Base-by-base conservation (phyloP, 2,329 filamentous ascomycete genomes). In the Fusarium sp. region DNA sequence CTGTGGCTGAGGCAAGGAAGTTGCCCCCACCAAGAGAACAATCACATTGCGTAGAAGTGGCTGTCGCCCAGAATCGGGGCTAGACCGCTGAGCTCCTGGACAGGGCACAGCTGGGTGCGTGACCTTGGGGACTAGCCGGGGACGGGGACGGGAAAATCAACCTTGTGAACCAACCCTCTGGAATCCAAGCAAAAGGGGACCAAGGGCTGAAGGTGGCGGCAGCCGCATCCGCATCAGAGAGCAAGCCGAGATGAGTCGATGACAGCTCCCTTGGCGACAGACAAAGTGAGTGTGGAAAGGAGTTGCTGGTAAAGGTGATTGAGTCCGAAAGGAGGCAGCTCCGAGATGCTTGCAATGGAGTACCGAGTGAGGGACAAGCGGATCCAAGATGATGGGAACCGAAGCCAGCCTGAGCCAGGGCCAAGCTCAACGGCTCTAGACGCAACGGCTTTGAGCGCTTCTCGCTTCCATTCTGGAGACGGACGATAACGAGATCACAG, bases 211-310 rank as follows among this genome's bases (percentile, higher is more conserved):
- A 67, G 62, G 64, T 68, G 71, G 43, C 67, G 73, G 67, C 57
- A 76, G 61, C 52, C 32, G 57, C 60, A 43, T 71, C 72, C 73
- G 64, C 63, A 70, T 68, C 57, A 77, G 67, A 77, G 67, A 59
- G 64, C 43, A 61, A 48, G 59, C 76, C 76, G 74, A 78, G 74
- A 77, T 78, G 76, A 78, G 64, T 66, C 65, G 63, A 59, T 78
- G 59, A 58, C 58, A 32, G 54, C 57, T 67, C 27, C 43, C 73
- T 76, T 70, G 76, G 67, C 70, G 61, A 52, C 58, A 43, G 30
- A 68, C 43, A 39, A 27, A 67, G 52, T 73, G 62, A 56, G 65
- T 66, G 43, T 59, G 65, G 64, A 67, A 62, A 56, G 45, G 75
- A 72, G 66, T 63, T 74, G 66, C 76, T 67, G 60, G 66, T 68